These are phyloP conservation scores for Mycena rebaudengoi DNA, from an alignment of 768 basidiomycete genomes.

Conservation along the genomic window DNA sequence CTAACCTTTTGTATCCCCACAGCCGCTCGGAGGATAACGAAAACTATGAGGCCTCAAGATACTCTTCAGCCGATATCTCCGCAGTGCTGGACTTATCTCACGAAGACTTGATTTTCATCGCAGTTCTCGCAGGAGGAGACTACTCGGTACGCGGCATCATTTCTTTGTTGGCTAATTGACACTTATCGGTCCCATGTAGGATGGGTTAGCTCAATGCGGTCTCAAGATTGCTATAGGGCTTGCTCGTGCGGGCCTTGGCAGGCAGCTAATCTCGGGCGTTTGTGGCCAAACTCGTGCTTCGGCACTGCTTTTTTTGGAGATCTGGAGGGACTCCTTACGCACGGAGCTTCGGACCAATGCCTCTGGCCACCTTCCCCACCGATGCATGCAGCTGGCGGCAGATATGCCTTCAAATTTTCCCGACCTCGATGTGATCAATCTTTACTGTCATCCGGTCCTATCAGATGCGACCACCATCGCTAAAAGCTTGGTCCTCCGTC, in stretches of 20 bases:
- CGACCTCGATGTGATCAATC: conserved; percentile 40
- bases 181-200: neutral
- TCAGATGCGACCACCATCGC: neutral
- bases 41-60: conserved; percentile 51
- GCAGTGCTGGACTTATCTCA: conserved; percentile 30
- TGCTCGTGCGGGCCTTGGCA: conserved; percentile 20
- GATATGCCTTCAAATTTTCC: conserved; percentile 42
- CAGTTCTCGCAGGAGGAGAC: conserved; percentile 50
- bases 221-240: conserved; percentile 19
- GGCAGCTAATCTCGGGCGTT: conserved; percentile 10
- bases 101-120: conserved; percentile 49
- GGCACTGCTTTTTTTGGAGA: neutral
- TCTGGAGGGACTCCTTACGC: neutral
- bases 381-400: conserved; percentile 35
- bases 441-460: conserved; percentile 47
- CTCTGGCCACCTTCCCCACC: conserved; percentile 31
- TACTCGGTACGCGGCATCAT: conserved; percentile 41
- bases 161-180: neutral
- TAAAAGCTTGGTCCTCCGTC: neutral
- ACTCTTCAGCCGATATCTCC: conserved; percentile 33
- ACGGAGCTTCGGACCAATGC: conserved; percentile 11
- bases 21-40: conserved; percentile 54
- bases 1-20: conserved; percentile 39
- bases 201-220: neutral
- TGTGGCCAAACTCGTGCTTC: neutral